A percentile compares a stretch with the other conserved stretches of the same genome.
phyloP scores from a whole-genome alignment of 2,329 filamentous ascomycete species.

The Neocatenulostroma microsporum region DNA sequence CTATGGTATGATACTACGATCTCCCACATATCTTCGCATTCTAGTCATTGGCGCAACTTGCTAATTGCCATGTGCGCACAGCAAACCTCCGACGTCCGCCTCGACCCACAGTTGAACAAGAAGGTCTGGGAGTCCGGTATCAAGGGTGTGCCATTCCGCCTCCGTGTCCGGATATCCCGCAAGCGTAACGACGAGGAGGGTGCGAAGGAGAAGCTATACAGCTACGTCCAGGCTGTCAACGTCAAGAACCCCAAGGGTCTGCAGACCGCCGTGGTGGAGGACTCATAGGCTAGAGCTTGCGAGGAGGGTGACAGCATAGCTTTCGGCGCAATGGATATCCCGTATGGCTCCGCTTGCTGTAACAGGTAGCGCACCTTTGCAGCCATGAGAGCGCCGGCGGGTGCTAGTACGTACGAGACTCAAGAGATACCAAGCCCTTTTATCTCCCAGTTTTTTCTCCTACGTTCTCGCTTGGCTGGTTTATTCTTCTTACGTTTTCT shows the following conservation, averaged over 20 bases:
- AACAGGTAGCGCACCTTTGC: no score
- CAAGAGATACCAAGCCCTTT: no score
- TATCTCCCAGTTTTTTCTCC: no score
- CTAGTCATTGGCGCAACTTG: constrained; percentile 10
- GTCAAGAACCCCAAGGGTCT: constrained; percentile 99
- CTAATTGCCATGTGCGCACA: constrained; percentile 34
- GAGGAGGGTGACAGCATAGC: no score
- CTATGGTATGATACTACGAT: constrained; percentile 98
- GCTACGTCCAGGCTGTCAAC: constrained; percentile 98
- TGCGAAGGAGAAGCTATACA: constrained; percentile 99
- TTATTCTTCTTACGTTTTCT: no score
- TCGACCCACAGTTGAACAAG: constrained; percentile 99
- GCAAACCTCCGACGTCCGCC: constrained; percentile 93
- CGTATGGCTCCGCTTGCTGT: no score
- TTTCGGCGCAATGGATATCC: no score
- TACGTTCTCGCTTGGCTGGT: no score
- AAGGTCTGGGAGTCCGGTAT: constrained; percentile 99
- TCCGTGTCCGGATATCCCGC: constrained; percentile 96
- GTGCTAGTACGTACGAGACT: no score
- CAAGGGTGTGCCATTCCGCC: constrained; percentile 96
- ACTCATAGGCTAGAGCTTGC: constrained; percentile 47
- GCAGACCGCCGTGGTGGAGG: constrained; percentile 77
- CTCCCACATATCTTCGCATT: constrained; percentile 5
- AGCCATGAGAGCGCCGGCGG: no score
- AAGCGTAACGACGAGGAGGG: constrained; percentile 99